Evolutionary conservation across 2,329 filamentous ascomycete genomes (phyloP), one percentile per base, ranked within the genome.

Genomic region (Geosmithia flava): DNA sequence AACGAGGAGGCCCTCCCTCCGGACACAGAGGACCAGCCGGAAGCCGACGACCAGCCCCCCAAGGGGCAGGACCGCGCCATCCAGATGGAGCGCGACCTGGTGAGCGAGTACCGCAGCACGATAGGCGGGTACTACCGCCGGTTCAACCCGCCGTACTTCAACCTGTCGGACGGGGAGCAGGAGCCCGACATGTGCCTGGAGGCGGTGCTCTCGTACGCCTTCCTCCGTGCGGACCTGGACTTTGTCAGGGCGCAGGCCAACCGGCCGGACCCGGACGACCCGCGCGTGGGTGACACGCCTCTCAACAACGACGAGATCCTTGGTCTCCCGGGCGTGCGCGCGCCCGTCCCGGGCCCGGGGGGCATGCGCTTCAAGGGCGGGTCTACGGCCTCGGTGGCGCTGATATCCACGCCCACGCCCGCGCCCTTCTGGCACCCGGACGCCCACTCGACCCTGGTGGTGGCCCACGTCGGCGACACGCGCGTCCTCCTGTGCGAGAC

Each of bases 371-470:
- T 97, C 71, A 87, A 90, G 59, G 93, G 93, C 51, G 93, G 93
- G 49, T 95, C 89, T 47, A 98, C 93, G 1, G 90, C 87, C 42
- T 95, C 88, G 17, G 71, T 96, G 17, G 90, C 83, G 1, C 75
- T 98, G 59, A 88, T 98, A 49, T 95, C 89, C 1, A 97, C 93
- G 0, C 89, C 91, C 0, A 94, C 88, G 0, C 83, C 90, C 0
- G 85, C 85, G 0, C 93, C 93, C 0, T 98, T 95, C 66, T 98
- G 93, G 93, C 87, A 97, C 58, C 93, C 93, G 0, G 79, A 82
- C 3, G 85, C 88, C 0, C 84, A 87, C 3, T 88, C 85, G 0
- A 94, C 89, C 1, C 68, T 98, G 37, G 68, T 95, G 16, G 83
- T 89, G 7, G 89, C 88, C 0, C 93, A 98, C 61, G 89, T 96